phyloP scores from a whole-genome alignment of 2,329 filamentous ascomycete species.

The Tolypocladium cylindrosporum region DNA sequence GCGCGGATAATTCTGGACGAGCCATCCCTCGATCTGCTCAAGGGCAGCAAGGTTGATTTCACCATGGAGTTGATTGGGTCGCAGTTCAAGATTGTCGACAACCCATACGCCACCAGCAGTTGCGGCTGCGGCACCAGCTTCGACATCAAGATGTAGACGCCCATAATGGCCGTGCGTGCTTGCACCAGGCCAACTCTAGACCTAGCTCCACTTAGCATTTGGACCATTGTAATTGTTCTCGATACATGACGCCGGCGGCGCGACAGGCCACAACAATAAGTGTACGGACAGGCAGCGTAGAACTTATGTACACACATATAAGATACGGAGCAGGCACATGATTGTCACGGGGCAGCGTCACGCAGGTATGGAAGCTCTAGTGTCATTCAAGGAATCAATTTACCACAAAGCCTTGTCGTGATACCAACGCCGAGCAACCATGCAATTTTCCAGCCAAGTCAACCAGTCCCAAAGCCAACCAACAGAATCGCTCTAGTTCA shows the following conservation, averaged over 20 bases:
- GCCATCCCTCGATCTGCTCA: conserved; percentile 76
- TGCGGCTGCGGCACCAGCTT: conserved; percentile 98
- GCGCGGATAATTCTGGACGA: conserved; percentile 86
- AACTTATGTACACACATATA: not conserved
- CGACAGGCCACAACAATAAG: not conserved
- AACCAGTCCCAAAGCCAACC: conserved; percentile 13
- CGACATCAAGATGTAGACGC: conserved; percentile 63
- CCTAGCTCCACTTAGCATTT: not conserved
- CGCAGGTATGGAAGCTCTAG: conserved; percentile 21
- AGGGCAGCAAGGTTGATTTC: conserved; percentile 92
- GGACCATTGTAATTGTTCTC: not conserved
- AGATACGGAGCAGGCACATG: not conserved
- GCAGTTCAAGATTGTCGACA: conserved; percentile 95
- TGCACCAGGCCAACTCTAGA: not conserved
- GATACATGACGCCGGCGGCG: not conserved
- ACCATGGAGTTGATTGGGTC: conserved; percentile 83
- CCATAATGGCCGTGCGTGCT: not conserved
- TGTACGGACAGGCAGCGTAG: not conserved
- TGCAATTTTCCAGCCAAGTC: conserved; percentile 23
- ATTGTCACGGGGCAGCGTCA: conserved; percentile 2
- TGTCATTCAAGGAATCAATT: conserved; percentile 32
- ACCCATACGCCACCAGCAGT: conserved; percentile 82
- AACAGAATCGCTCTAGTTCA: conserved; percentile 62
- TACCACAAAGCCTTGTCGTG: conserved; percentile 24
- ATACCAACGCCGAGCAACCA: conserved; percentile 31